Conservation (phyloP, 495 filamentous ascomycete genomes). For the Copromyces sp. region DNA sequence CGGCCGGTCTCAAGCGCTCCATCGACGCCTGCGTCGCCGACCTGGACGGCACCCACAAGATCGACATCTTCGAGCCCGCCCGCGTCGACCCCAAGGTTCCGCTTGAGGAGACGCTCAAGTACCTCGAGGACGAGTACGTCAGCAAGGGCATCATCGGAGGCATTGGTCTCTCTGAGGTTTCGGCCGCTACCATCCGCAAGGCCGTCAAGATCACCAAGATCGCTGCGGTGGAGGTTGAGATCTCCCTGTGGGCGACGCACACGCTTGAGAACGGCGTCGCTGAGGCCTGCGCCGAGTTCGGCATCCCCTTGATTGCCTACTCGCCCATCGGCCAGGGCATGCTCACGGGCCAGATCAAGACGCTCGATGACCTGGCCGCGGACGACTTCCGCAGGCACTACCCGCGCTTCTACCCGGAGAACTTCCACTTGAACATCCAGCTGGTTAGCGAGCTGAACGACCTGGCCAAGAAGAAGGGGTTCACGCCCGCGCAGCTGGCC, state of each 20-base stretch:
- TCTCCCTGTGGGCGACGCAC: conserved; percentile 56
- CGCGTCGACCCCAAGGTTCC: conserved; percentile 48
- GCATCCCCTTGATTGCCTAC: conserved; percentile 61
- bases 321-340: conserved; percentile 42
- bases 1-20: conserved; percentile 50
- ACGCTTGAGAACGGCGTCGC: conserved; percentile 58
- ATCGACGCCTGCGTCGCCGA: conserved; percentile 54
- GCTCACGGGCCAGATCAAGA: conserved; percentile 53
- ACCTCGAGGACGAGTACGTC: conserved; percentile 47
- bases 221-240: conserved; percentile 66
- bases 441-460: conserved; percentile 55
- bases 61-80: conserved; percentile 75
- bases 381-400: conserved; percentile 41
- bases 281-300: conserved; percentile 56
- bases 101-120: conserved; percentile 36
- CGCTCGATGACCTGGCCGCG: conserved; percentile 50
- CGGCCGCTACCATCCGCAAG: conserved; percentile 59
- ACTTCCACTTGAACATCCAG: conserved; percentile 61
- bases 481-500: conserved; percentile 63
- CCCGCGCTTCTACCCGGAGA: conserved; percentile 58
- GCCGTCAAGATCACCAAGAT: conserved; percentile 62
- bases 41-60: conserved; percentile 58
- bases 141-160: conserved; percentile 67
- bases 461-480: conserved; percentile 58
- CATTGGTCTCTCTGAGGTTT: conserved; percentile 64